Conservation (phyloP, 139 green algal species). For the Mesostigma viride region DNA sequence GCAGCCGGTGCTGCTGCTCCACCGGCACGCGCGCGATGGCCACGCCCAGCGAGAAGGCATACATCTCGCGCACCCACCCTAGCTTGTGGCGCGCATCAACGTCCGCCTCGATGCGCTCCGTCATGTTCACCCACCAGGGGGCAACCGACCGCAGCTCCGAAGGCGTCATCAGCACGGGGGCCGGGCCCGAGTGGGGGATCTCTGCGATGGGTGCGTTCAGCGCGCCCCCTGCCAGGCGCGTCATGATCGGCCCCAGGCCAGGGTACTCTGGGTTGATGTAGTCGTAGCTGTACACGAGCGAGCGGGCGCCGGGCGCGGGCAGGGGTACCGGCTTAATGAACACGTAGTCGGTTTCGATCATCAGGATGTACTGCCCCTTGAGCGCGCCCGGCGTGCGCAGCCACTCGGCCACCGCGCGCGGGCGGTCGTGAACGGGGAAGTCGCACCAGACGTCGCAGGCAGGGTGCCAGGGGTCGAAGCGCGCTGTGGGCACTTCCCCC, state of each 20-base stretch:
- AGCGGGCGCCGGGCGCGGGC: neutral
- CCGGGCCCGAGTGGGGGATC: slow-evolving; percentile 46
- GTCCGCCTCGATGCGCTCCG: slow-evolving; percentile 72
- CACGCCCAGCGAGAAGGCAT: slow-evolving; percentile 50
- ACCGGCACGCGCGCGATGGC: slow-evolving; percentile 23
- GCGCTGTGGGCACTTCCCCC: slow-evolving; percentile 31
- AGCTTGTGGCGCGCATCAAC: slow-evolving; percentile 45
- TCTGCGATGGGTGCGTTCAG: slow-evolving; percentile 16
- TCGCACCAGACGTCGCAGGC: slow-evolving; percentile 30
- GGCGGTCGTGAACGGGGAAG: slow-evolving; percentile 23
- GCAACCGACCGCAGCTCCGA: slow-evolving; percentile 46
- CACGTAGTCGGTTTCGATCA: slow-evolving; percentile 33
- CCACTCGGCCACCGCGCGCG: slow-evolving; percentile 14
- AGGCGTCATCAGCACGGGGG: slow-evolving; percentile 51
- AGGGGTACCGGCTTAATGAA: slow-evolving; percentile 25
- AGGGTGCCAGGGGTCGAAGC: slow-evolving; percentile 19
- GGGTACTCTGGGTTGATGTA: slow-evolving; percentile 15
- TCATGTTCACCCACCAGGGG: slow-evolving; percentile 62
- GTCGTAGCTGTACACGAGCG: neutral
- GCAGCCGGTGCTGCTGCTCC: neutral
- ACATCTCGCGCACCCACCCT: slow-evolving; percentile 83
- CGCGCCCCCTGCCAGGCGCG: neutral
- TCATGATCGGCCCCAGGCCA: slow-evolving; percentile 30
- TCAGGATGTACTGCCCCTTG: slow-evolving; percentile 15
- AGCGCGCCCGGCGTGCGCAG: slow-evolving; percentile 8